These are phyloP conservation scores for Melampsora larici-populina DNA, from an alignment of 1,284 basidiomycete genomes.

Conservation along the genomic window DNA sequence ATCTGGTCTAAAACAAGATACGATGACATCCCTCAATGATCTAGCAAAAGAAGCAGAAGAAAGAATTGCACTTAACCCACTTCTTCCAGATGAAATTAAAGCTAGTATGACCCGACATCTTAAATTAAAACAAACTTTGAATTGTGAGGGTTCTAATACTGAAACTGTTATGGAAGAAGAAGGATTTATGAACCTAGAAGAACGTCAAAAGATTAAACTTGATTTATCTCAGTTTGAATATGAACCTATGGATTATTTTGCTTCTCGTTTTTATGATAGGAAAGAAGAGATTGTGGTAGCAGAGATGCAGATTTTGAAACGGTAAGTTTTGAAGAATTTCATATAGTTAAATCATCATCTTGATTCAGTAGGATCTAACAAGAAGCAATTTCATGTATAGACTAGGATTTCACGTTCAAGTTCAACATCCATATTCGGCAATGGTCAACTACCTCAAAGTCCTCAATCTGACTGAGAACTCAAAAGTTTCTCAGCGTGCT, in stretches of 20 bases:
- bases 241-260: conserved; percentile 78
- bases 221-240: conserved; percentile 63
- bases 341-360: neutral
- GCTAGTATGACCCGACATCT: conserved; percentile 48
- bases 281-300: conserved; percentile 86
- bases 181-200: conserved; percentile 25
- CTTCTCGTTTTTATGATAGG: conserved; percentile 74
- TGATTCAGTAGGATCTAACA: conserved; percentile 66
- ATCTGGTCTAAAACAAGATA: neutral
- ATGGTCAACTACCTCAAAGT: conserved; percentile 92
- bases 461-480: conserved; percentile 63
- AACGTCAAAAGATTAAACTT: conserved; percentile 49
- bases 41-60: conserved; percentile 11
- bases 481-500: conserved; percentile 49
- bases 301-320: conserved; percentile 97
- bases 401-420: conserved; percentile 56
- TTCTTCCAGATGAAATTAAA: conserved; percentile 34
- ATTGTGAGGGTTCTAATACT: conserved; percentile 56
- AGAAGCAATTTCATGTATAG: conserved; percentile 27
- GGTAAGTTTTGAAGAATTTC: conserved; percentile 53
- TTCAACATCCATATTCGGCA: conserved; percentile 87
- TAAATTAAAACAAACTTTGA: conserved; percentile 57
- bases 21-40: neutral
- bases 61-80: conserved; percentile 32
- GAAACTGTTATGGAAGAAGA: conserved; percentile 43